These are phyloP conservation scores for Termitomyces sp. DNA, from an alignment of 768 basidiomycete species.

Conservation along the genomic window DNA sequence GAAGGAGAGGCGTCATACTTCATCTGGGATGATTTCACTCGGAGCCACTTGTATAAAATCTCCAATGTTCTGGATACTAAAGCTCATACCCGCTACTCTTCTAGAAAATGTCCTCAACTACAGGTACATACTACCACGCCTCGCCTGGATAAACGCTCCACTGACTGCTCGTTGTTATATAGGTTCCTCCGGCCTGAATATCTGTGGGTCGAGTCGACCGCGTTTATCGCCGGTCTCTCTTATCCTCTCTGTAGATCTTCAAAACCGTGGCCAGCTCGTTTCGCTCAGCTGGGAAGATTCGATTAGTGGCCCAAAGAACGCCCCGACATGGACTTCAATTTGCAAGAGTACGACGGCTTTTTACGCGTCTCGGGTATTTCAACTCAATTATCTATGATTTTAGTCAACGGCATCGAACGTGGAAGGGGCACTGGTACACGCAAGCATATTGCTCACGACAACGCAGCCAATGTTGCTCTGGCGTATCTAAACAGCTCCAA, in stretches of 20 bases:
- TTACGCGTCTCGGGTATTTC: slow-evolving; percentile 6
- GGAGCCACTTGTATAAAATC: slow-evolving; percentile 12
- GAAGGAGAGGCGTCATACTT: slow-evolving; percentile 7
- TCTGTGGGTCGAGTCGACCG: slow-evolving; percentile 22
- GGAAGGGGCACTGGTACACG: slow-evolving; percentile 47
- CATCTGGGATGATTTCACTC: slow-evolving; percentile 2
- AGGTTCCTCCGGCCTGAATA: slow-evolving; percentile 36
- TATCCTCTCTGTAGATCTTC: slow-evolving; percentile 42
- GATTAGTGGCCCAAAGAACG: slow-evolving; percentile 38
- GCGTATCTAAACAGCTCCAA: slow-evolving; percentile 25
- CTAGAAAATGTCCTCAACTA: slow-evolving; percentile 17
- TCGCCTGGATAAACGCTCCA: background rate
- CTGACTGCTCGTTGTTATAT: slow-evolving; percentile 1
- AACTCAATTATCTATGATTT: slow-evolving; percentile 6
- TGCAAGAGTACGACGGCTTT: slow-evolving; percentile 50
- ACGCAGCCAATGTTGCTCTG: slow-evolving; percentile 45
- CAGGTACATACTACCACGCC: slow-evolving; percentile 13
- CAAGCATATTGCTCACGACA: slow-evolving; percentile 47
- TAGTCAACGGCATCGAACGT: slow-evolving; percentile 49
- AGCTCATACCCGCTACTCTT: slow-evolving; percentile 1
- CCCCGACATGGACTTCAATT: slow-evolving; percentile 49
- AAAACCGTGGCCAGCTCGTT: slow-evolving; percentile 36
- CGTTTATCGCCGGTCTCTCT: background rate
- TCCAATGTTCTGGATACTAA: background rate
- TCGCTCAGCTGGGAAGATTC: slow-evolving; percentile 56